A percentile compares a stretch with the other conserved stretches of the same genome.
Evolutionary conservation across 805 yeast genomes (phyloP).

Genomic region (Blastobotrys parvus): DNA sequence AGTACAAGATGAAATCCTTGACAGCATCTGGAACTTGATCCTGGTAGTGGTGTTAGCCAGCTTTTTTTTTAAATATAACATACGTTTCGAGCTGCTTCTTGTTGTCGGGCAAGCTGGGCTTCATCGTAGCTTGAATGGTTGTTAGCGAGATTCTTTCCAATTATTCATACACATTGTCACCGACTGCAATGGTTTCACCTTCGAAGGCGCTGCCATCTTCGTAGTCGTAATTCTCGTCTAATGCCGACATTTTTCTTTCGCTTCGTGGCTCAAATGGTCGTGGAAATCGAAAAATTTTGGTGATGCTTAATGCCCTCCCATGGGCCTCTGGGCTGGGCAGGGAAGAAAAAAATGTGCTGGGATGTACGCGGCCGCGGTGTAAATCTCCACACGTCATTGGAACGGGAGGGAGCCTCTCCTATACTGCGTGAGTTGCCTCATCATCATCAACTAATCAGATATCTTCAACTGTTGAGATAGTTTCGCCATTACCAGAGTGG

Average conservation of each 20-base stretch:
- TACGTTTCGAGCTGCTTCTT: conserved; percentile 15
- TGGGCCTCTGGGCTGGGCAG: too few species aligned
- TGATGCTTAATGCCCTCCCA: too few species aligned
- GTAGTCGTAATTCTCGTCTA: conserved; percentile 17
- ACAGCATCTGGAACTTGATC: conserved; percentile 38
- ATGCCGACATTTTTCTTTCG: conserved; percentile 1
- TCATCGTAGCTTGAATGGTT: too few species aligned
- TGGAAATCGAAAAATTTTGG: neutral
- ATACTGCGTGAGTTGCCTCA: too few species aligned
- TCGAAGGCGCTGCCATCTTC: conserved; percentile 9
- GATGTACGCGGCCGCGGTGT: neutral
- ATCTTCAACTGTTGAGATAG: too few species aligned
- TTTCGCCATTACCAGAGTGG: too few species aligned
- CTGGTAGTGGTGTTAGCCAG: too few species aligned
- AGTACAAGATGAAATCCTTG: conserved; percentile 34
- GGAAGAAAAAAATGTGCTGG: neutral
- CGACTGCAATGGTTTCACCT: conserved; percentile 18
- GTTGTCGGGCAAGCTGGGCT: conserved; percentile 26
- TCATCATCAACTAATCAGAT: too few species aligned
- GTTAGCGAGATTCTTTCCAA: too few species aligned
- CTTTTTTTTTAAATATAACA: too few species aligned
- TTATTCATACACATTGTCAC: conserved; percentile 14
- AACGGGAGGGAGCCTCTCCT: too few species aligned
- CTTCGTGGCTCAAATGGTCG: neutral
- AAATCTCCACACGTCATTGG: too few species aligned